Evolutionary conservation across 352 stramenopile species (phyloP), one percentile per base, ranked within the genome.

Genomic region (Globisporangium irregulare): DNA sequence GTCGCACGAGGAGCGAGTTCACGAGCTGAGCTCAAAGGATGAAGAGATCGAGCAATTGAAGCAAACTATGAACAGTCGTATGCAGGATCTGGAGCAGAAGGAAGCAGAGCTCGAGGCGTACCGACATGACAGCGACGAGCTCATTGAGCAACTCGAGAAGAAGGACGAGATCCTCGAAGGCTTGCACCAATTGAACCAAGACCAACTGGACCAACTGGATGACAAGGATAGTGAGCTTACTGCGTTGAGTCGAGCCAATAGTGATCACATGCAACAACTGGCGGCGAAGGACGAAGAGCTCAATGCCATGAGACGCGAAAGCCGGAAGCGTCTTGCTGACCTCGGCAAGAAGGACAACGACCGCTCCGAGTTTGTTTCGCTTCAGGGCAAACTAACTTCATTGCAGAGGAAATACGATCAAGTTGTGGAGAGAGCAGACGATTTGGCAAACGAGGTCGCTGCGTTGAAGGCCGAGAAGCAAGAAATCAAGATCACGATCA

Each of bases 401-500:
- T 34, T 82, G 53, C 63, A 87, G 63, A 59, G 76, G 38, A 69
- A 66, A 1, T 76, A 71, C 53, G 68, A 85, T 4, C 62, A 77
- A 61, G 70, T 73, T 18, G 53, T 71, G n/a, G 46, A 73, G 38
- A 63, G 76, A 27, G 80, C 84, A 51, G 61, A 71, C 14, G 66
- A 73, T 24, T 67, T 88, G 34, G 59, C 32, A 36, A 66, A 59
- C n/a, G 76, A 84, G 63, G 70, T 87, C 10, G 65, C 67, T 62
- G 43, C 69, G 24, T 68, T 89, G 5, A 70, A 81, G 63, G 75
- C 78, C 1, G 71, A 83, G 4, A 85, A 78, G 61, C 56, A 68
- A 3, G 63, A 67, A 48, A 73, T 80, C 61, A 64, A 80, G 18
- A 60, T 66, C 24, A 73, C 72, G 29, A 80, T 85, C 56, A 69